phyloP scores from a whole-genome alignment of 2,329 filamentous ascomycete genomes.

The Aspergillus pseudoterreus region DNA sequence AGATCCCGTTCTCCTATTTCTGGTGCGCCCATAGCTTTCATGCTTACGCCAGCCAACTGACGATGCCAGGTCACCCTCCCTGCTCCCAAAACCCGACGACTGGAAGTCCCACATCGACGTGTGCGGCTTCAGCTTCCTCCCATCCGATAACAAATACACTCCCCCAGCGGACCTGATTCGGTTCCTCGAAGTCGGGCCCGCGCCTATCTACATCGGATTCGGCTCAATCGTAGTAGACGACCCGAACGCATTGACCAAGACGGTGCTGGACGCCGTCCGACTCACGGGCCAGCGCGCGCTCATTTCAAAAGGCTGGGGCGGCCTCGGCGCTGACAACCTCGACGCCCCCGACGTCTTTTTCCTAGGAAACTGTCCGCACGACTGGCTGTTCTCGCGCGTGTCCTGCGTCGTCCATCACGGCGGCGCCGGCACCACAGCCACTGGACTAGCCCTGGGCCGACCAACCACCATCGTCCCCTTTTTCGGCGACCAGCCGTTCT shows the following conservation, averaged over 20 bases:
- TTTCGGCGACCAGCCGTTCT: conserved; percentile 78
- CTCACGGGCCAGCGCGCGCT: conserved; percentile 67
- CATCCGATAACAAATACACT: conserved; percentile 62
- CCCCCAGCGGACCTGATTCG: conserved; percentile 61
- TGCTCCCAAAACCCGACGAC: conserved; percentile 72
- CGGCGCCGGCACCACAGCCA: conserved; percentile 78
- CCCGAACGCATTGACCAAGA: conserved; percentile 63
- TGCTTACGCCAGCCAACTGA: no score
- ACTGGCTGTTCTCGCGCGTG: conserved; percentile 79
- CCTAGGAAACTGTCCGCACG: conserved; percentile 79
- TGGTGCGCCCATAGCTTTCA: conserved; percentile 52
- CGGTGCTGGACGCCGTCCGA: conserved; percentile 67
- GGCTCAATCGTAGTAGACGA: conserved; percentile 76
- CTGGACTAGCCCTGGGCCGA: conserved; percentile 70
- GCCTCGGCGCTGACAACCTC: conserved; percentile 66
- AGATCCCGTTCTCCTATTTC: conserved; percentile 81
- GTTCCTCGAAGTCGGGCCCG: conserved; percentile 64
- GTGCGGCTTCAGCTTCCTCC: conserved; percentile 70
- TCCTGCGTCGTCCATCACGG: conserved; percentile 80
- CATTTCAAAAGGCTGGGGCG: conserved; percentile 82
- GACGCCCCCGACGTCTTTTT: conserved; percentile 69
- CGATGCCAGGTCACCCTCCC: conserved; percentile 56
- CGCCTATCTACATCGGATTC: conserved; percentile 76
- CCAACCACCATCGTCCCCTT: conserved; percentile 81
- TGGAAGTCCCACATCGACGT: conserved; percentile 70